phyloP scores from a whole-genome alignment of 2,329 filamentous ascomycete genomes.

The Aspergillus brasiliensis region DNA sequence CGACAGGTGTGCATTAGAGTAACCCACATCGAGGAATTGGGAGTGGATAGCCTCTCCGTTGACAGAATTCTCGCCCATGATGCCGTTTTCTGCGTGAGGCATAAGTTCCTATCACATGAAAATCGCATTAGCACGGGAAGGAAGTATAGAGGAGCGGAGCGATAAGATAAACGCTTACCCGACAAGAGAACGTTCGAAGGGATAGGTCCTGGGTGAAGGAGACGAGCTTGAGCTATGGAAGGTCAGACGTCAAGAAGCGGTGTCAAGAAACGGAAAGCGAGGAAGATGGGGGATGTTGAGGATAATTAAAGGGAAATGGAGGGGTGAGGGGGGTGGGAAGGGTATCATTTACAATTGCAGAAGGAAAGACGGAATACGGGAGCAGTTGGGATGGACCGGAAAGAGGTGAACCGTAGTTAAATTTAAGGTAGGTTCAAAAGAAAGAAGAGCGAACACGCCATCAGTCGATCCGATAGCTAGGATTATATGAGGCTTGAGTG shows the following conservation, averaged over 20 bases:
- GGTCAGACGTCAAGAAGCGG: not conserved
- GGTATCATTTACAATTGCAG: slow-evolving; percentile 9
- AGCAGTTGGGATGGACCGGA: slow-evolving; percentile 10
- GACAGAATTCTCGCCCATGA: slow-evolving; percentile 50
- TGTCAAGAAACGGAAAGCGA: not conserved
- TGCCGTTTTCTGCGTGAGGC: slow-evolving; percentile 53
- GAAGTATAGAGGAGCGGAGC: not conserved
- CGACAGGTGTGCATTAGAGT: not conserved
- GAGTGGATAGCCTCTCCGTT: slow-evolving; percentile 55
- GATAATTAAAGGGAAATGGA: not conserved
- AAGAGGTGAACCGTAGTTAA: slow-evolving; percentile 18
- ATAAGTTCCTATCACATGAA: slow-evolving; percentile 32
- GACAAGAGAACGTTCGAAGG: not conserved
- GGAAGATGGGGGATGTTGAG: not conserved
- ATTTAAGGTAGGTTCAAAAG: slow-evolving; percentile 10
- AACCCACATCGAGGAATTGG: slow-evolving; percentile 47
- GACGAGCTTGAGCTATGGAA: not conserved
- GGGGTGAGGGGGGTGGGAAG: slow-evolving; percentile 5
- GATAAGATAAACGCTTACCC: not conserved
- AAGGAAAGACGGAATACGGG: not conserved
- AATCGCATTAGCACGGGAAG: not conserved
- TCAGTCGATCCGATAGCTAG: not conserved
- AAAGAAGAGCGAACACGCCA: slow-evolving; percentile 13
- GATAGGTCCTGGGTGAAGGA: not conserved
- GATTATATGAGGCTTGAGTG: not conserved